Conservation (phyloP, 352 stramenopile genomes). For the Nothophytophthora sp. region DNA sequence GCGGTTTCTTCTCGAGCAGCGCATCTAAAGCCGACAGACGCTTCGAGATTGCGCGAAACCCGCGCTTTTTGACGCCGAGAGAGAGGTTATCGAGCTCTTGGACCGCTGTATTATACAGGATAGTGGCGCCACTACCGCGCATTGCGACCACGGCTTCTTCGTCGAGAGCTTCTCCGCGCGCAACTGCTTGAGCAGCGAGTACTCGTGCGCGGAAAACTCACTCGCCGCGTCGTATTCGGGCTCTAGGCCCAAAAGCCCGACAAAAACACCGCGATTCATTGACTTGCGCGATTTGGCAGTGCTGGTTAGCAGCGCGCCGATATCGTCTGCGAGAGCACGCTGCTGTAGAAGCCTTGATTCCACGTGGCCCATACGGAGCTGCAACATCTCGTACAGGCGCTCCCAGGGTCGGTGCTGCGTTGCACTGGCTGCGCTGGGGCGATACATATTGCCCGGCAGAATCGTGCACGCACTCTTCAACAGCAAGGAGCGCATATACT, state of each 20-base stretch:
- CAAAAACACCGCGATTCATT: not conserved
- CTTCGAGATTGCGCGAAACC: not conserved
- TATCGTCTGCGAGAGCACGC: too few species aligned
- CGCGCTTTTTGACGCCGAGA: not conserved
- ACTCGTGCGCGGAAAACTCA: constrained; percentile 3
- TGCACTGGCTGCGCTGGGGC: not conserved
- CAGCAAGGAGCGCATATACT: not conserved
- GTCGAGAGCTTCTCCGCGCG: not conserved
- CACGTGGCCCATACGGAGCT: too few species aligned
- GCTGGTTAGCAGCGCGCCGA: not conserved
- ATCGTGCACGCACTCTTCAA: not conserved
- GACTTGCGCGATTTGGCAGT: not conserved
- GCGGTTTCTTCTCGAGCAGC: too few species aligned
- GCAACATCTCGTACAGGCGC: too few species aligned
- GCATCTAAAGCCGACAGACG: not conserved
- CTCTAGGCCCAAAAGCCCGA: not conserved
- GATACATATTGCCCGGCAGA: not conserved
- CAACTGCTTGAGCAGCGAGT: constrained; percentile 8
- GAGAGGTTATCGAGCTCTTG: constrained; percentile 1
- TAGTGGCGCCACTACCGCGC: not conserved
- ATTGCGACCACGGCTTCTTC: not conserved
- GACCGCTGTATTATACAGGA: constrained; percentile 3
- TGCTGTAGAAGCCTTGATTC: too few species aligned
- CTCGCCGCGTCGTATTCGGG: not conserved
- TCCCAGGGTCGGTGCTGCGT: constrained; percentile 1